Percentiles rank a stretch among this genome's conserved stretches.
These are phyloP conservation scores for Magnusiomyces sp. DNA, from an alignment of 1,139 yeast species.

Conservation along the genomic window DNA sequence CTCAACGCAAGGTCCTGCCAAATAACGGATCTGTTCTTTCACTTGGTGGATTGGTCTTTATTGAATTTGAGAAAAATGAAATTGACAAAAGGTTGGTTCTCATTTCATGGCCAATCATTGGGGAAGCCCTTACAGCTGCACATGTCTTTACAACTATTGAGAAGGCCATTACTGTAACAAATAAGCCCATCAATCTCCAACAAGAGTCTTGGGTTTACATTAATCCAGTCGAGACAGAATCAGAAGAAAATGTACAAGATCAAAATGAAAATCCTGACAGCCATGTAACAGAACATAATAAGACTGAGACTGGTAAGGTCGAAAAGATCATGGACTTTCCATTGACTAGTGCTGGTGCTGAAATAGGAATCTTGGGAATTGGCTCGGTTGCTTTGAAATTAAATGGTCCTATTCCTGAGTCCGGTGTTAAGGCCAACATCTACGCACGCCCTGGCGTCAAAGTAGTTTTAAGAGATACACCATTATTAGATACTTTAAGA, in stretches of 20 bases:
- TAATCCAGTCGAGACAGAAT: constrained; percentile 7
- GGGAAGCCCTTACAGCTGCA: constrained; percentile 20
- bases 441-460: constrained; percentile 43
- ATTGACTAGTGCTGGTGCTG: constrained; percentile 11
- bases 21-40: constrained; percentile 42
- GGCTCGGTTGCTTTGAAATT: constrained; percentile 50
- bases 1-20: constrained; percentile 17
- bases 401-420: constrained; percentile 44
- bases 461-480: constrained; percentile 9
- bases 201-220: constrained; percentile 13
- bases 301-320: not conserved
- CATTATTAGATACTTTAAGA: too few species aligned
- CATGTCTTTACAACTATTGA: constrained; percentile 27
- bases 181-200: constrained; percentile 7
- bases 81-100: too few species aligned
- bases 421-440: constrained; percentile 36
- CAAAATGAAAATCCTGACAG: not conserved
- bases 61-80: constrained; percentile 34
- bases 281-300: not conserved
- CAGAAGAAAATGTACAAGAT: not conserved
- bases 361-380: constrained; percentile 12
- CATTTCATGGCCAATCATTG: too few species aligned
- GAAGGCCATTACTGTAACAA: constrained; percentile 25
- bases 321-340: constrained; percentile 3
- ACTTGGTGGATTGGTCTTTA: constrained; percentile 53